Evolutionary conservation across 345 rosid species (phyloP).

Genomic region (Brassica carinata): DNA sequence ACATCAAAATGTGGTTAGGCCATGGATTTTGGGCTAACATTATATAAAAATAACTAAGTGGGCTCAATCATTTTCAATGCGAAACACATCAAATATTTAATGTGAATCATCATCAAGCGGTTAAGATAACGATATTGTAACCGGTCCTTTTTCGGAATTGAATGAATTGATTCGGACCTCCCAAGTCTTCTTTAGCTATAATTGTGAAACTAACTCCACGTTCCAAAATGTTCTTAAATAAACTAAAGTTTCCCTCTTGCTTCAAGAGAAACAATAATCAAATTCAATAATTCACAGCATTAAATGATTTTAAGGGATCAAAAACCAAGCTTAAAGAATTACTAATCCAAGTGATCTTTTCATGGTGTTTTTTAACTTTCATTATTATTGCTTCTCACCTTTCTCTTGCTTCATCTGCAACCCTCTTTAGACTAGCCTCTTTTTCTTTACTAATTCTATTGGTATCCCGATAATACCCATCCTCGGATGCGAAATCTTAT

Average conservation of each 20-base stretch:
- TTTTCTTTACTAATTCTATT: not conserved
- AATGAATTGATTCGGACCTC: conserved; percentile 35
- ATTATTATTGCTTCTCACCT: conserved; percentile 34
- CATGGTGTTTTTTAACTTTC: conserved; percentile 24
- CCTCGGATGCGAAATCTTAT: not conserved
- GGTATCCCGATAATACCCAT: not conserved
- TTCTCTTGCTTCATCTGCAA: conserved; percentile 37
- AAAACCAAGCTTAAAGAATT: conserved; percentile 38
- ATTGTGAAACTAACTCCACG: conserved; percentile 14
- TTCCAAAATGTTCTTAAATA: not conserved
- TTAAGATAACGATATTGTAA: conserved; percentile 37
- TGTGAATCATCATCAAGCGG: conserved; percentile 23
- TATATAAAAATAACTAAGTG: not conserved
- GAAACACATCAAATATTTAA: conserved; percentile 30
- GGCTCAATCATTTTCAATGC: conserved; percentile 31
- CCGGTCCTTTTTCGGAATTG: conserved; percentile 34
- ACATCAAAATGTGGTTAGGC: conserved; percentile 34
- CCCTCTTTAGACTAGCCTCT: conserved; percentile 4
- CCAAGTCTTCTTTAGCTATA: conserved; percentile 1
- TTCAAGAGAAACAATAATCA: conserved; percentile 33
- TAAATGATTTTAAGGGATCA: conserved; percentile 33
- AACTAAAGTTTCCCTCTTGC: conserved; percentile 32
- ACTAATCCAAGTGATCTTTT: conserved; percentile 29
- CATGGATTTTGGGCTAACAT: conserved; percentile 30
- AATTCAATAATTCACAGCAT: conserved; percentile 13